Base-by-base conservation (phyloP, 805 yeast genomes). In the Candida montana region DNA sequence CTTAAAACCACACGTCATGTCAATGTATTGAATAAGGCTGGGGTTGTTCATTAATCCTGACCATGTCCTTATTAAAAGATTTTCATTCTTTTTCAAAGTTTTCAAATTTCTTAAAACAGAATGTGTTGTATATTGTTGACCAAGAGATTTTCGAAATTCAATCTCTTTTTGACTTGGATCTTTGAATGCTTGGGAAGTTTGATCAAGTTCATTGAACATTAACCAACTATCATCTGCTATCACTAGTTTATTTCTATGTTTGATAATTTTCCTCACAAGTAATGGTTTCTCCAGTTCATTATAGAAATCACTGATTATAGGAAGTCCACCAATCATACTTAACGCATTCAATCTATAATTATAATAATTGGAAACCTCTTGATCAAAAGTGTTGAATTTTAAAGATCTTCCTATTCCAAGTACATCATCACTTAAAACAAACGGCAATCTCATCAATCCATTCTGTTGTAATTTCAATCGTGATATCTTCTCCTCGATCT, bases 21-120 rank as follows among this genome's bases (percentile, higher is more conserved):
- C 26, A n/a, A 29, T 21, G 6, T 39, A 9, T 24, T 33, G 23
- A 13, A 50, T 21, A 19, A 46, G 44, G 39, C 58, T 53, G 1
- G 54, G 53, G 15, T 51, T 53, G 39, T 53, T 50, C 35, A 48
- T 34, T 2, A 43, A 35, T 0, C 58, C 59, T 32, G 38, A 42
- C 58, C 58, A 55, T 9, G 55, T 44, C 24, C 56, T 40, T 3
- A 45, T 18, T 1, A 42, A 21, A 21, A 21, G 6, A 6, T 21
- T 2, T 8, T 10, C 11, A 16, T 33, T 33, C 18, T 33, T n/a
- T 7, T 41, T 21, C 5, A 32, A 29, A 3, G 36, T 21, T 24
- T 37, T 35, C 3, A 37, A 12, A 17, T 36, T 41, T 15, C 37
- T 37, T 15, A 41, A 19, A 12, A 29, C 36, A 4, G 37, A 36